Percentiles rank a stretch among this genome's conserved stretches.
phyloP scores from a whole-genome alignment of 192 early-diverging fungal species.

The Rhizoclosmatium globosum region DNA sequence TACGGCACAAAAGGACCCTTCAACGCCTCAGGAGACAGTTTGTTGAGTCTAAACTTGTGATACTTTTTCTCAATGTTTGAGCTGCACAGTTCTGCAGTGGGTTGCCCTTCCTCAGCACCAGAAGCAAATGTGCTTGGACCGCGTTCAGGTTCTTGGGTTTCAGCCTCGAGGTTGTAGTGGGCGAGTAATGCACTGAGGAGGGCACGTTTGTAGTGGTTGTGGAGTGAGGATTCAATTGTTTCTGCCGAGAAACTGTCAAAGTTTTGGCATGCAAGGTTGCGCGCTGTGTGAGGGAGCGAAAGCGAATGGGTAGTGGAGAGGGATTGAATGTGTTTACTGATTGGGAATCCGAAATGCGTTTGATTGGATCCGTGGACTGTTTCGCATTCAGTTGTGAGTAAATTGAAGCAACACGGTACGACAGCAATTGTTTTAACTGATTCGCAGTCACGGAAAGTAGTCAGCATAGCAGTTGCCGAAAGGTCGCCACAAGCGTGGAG shows the following conservation, averaged over 20 bases:
- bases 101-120: neutral
- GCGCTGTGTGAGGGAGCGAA: conserved; percentile 13
- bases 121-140: too few relatives aligned
- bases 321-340: neutral
- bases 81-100: neutral
- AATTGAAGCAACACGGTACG: conserved; percentile 41
- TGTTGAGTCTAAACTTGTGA: conserved; percentile 26
- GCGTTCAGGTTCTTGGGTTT: neutral
- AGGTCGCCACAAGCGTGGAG: conserved; percentile 43
- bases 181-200: conserved; percentile 29
- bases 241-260: conserved; percentile 17
- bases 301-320: conserved; percentile 8
- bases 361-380: neutral
- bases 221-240: conserved; percentile 7
- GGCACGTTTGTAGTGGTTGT: conserved; percentile 29
- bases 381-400: conserved; percentile 27
- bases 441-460: conserved; percentile 2
- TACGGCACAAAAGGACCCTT: conserved; percentile 8
- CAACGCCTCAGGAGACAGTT: conserved; percentile 1
- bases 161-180: conserved; percentile 19
- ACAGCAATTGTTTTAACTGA: conserved; percentile 22
- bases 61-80: conserved; percentile 3
- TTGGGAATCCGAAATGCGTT: conserved; percentile 30
- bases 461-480: conserved; percentile 27
- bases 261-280: conserved; percentile 38